Conservation (phyloP, 2,329 filamentous ascomycete species). For the Penicillium sp. region DNA sequence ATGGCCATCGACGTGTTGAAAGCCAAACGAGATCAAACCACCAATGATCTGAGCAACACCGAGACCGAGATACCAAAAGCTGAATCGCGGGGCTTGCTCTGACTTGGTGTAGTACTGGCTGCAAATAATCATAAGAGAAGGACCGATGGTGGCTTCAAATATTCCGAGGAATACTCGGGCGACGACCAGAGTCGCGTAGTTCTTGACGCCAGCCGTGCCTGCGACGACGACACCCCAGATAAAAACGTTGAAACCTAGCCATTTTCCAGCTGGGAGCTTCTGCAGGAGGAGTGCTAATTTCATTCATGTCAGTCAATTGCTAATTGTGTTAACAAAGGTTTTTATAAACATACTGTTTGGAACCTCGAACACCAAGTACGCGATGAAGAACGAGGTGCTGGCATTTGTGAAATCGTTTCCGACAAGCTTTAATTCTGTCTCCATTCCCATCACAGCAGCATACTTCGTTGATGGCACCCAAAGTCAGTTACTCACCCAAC, state of each 20-base stretch:
- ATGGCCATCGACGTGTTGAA: slow-evolving; percentile 46
- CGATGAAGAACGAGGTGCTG: slow-evolving; percentile 61
- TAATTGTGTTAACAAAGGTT: neutral
- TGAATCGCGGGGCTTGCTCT: slow-evolving; percentile 58
- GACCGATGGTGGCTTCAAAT: slow-evolving; percentile 58
- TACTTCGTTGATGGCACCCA: slow-evolving; percentile 43
- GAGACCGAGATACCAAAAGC: slow-evolving; percentile 59
- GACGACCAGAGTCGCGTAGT: slow-evolving; percentile 52
- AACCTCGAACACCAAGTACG: slow-evolving; percentile 56
- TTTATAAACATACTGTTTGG: slow-evolving; percentile 49
- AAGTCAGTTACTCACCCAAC: neutral
- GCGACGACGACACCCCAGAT: slow-evolving; percentile 45
- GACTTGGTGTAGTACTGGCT: slow-evolving; percentile 56
- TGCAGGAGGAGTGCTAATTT: slow-evolving; percentile 55
- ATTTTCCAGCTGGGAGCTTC: slow-evolving; percentile 57
- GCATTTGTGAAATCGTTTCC: slow-evolving; percentile 62
- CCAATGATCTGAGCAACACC: slow-evolving; percentile 50
- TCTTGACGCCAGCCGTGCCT: slow-evolving; percentile 49
- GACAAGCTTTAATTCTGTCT: slow-evolving; percentile 50
- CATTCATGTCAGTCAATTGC: slow-evolving; percentile 1
- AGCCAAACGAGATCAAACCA: slow-evolving; percentile 47
- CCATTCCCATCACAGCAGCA: slow-evolving; percentile 62
- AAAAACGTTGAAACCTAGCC: slow-evolving; percentile 56
- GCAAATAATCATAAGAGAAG: slow-evolving; percentile 58
- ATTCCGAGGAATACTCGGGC: slow-evolving; percentile 58